These are phyloP conservation scores for Exophiala aquamarina DNA, from an alignment of 2,329 filamentous ascomycete genomes.

Conservation along the genomic window DNA sequence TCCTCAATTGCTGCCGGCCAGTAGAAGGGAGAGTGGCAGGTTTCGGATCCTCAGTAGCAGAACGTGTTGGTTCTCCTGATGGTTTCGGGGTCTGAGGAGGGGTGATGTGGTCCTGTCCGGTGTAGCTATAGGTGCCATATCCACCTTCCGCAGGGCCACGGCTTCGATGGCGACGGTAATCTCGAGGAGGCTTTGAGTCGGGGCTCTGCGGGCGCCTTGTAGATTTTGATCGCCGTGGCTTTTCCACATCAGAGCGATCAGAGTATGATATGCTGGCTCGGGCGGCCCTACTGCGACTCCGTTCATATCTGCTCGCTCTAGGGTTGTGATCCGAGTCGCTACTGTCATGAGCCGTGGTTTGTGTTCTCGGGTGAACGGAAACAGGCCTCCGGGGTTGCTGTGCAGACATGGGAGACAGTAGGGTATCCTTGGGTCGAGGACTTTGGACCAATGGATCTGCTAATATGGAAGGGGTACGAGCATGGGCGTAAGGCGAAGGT, in stretches of 20 bases:
- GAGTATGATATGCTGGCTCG: slow-evolving; percentile 17
- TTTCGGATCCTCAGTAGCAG: slow-evolving; percentile 10
- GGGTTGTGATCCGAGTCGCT: slow-evolving; percentile 20
- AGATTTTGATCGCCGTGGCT: slow-evolving; percentile 7
- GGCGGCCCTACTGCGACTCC: slow-evolving; percentile 17
- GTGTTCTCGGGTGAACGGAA: slow-evolving; percentile 15
- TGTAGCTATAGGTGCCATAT: slow-evolving; percentile 18
- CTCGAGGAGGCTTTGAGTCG: slow-evolving; percentile 3
- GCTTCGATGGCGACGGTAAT: slow-evolving; percentile 19
- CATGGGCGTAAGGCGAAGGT: slow-evolving; percentile 27
- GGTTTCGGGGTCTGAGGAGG: slow-evolving; percentile 25
- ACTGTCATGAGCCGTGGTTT: slow-evolving; percentile 8
- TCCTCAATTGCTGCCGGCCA: slow-evolving; percentile 3
- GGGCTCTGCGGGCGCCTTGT: slow-evolving; percentile 3
- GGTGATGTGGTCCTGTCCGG: slow-evolving; percentile 20
- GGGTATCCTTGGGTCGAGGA: slow-evolving; percentile 5
- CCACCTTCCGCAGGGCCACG: slow-evolving; percentile 13
- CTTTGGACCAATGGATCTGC: slow-evolving; percentile 4
- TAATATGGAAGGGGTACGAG: background rate
- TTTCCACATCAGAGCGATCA: slow-evolving; percentile 19
- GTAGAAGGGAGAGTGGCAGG: slow-evolving; percentile 2
- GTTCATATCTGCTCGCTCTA: slow-evolving; percentile 12
- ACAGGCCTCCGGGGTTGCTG: slow-evolving; percentile 12
- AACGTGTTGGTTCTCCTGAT: slow-evolving; percentile 10
- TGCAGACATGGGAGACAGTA: slow-evolving; percentile 19